Evolutionary conservation across 805 yeast species (phyloP).

Genomic region (Metschnikowia chrysomelidarum): DNA sequence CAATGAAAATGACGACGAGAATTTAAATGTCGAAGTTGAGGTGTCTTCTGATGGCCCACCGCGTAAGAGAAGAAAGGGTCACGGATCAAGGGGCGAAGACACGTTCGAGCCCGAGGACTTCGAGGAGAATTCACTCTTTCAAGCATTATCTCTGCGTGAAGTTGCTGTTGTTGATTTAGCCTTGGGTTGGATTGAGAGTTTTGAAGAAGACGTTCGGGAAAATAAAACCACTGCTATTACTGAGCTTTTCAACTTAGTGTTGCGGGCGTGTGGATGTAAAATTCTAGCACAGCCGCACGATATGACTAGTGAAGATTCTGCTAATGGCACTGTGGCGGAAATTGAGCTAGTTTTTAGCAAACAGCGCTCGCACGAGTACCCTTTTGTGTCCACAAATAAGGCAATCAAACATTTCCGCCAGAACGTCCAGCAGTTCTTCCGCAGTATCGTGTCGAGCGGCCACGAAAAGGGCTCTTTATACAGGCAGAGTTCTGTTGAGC

Average conservation of each 20-base stretch:
- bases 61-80: too few relatives aligned
- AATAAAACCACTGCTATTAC: slow-evolving; percentile 43
- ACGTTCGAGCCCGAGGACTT: slow-evolving; percentile 18
- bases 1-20: too few relatives aligned
- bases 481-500: slow-evolving; percentile 20
- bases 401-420: slow-evolving; percentile 44
- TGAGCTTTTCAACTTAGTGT: slow-evolving; percentile 62
- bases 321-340: slow-evolving; percentile 71
- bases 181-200: slow-evolving; percentile 38
- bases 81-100: too few relatives aligned
- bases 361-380: slow-evolving; percentile 68
- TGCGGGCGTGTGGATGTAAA: slow-evolving; percentile 72
- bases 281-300: slow-evolving; percentile 72
- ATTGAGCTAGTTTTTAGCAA: slow-evolving; percentile 58
- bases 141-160: slow-evolving; percentile 31
- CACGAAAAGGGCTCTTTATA: slow-evolving; percentile 64
- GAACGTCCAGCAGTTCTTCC: slow-evolving; percentile 56
- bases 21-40: too few relatives aligned
- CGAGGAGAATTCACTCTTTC: slow-evolving; percentile 31
- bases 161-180: slow-evolving; percentile 34
- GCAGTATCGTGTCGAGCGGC: slow-evolving; percentile 47
- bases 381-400: slow-evolving; percentile 53
- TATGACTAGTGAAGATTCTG: slow-evolving; percentile 63
- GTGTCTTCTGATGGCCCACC: too few relatives aligned
- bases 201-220: slow-evolving; percentile 21